Evolutionary conservation across 1,284 basidiomycete species (phyloP).

Genomic region (Microbotryum saponariae): DNA sequence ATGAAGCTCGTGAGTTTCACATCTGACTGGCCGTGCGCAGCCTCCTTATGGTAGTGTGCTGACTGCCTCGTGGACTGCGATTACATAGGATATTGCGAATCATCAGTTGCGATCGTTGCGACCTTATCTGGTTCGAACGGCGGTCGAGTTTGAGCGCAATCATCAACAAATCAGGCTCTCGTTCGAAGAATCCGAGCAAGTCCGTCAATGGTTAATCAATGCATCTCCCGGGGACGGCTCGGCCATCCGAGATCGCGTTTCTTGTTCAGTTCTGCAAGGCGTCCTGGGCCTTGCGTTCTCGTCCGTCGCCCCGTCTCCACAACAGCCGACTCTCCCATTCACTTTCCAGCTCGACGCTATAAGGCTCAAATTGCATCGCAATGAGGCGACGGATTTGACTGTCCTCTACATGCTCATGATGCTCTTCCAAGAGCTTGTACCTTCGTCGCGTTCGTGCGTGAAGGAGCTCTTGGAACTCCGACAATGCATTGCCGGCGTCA

Average conservation of each 20-base stretch:
- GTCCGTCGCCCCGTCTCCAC: slow-evolving; percentile 35
- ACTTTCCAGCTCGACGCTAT: slow-evolving; percentile 73
- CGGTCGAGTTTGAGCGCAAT: slow-evolving; percentile 70
- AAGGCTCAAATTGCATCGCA: slow-evolving; percentile 60
- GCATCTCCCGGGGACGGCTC: slow-evolving; percentile 13
- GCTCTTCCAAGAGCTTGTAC: slow-evolving; percentile 65
- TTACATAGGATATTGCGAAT: slow-evolving; percentile 77
- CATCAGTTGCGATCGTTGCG: slow-evolving; percentile 83
- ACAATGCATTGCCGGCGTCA: slow-evolving; percentile 67
- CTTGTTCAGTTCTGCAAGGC: slow-evolving; percentile 54
- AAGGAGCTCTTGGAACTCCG: slow-evolving; percentile 54
- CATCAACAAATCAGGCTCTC: slow-evolving; percentile 43
- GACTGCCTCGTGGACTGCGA: slow-evolving; percentile 14
- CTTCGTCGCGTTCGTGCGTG: slow-evolving; percentile 43
- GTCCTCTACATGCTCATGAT: slow-evolving; percentile 71
- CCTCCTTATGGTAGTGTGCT: not conserved
- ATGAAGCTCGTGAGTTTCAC: slow-evolving; percentile 75
- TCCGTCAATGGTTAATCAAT: slow-evolving; percentile 7
- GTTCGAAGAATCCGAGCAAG: slow-evolving; percentile 13
- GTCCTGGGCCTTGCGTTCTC: slow-evolving; percentile 56
- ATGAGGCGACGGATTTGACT: slow-evolving; percentile 66
- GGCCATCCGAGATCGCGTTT: slow-evolving; percentile 34
- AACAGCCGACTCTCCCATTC: slow-evolving; percentile 55
- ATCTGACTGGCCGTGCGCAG: not conserved
- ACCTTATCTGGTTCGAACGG: slow-evolving; percentile 71